A percentile compares a stretch with the other conserved stretches of the same genome.
Evolutionary conservation across 306 rosid genomes (phyloP).

Genomic region (Luffa aegyptiaca): DNA sequence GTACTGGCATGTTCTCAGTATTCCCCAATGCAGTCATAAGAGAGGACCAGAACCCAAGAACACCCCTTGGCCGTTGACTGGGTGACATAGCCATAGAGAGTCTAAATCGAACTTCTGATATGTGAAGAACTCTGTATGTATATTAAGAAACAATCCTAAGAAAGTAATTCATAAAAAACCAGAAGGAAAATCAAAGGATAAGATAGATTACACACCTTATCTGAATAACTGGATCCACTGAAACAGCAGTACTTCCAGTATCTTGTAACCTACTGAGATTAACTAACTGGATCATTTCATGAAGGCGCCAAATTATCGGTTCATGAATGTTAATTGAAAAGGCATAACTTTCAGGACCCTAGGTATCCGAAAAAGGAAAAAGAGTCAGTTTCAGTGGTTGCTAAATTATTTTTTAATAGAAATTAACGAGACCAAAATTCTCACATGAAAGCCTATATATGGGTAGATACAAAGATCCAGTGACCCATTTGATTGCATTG

Average conservation of each 20-base stretch:
- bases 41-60: slow-evolving; percentile 97
- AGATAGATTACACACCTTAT: slow-evolving; percentile 49
- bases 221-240: slow-evolving; percentile 83
- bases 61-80: slow-evolving; percentile 88
- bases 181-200: background rate
- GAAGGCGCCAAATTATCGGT: slow-evolving; percentile 96
- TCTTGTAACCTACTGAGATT: slow-evolving; percentile 65
- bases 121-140: slow-evolving; percentile 65
- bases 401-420: background rate
- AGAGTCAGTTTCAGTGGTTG: background rate
- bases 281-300: slow-evolving; percentile 88
- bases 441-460: slow-evolving; percentile 82
- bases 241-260: slow-evolving; percentile 78
- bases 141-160: slow-evolving; percentile 18
- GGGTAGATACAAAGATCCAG: slow-evolving; percentile 87
- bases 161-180: slow-evolving; percentile 9
- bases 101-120: slow-evolving; percentile 82
- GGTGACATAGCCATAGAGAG: slow-evolving; percentile 94
- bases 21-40: slow-evolving; percentile 98
- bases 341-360: slow-evolving; percentile 85
- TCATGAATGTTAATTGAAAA: slow-evolving; percentile 82
- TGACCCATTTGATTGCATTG: slow-evolving; percentile 83
- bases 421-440: slow-evolving; percentile 14
- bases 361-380: slow-evolving; percentile 14
- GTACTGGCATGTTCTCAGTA: slow-evolving; percentile 95